Base-by-base conservation (phyloP, 306 rosid genomes). In the Notholithocarpus densiflorus region DNA sequence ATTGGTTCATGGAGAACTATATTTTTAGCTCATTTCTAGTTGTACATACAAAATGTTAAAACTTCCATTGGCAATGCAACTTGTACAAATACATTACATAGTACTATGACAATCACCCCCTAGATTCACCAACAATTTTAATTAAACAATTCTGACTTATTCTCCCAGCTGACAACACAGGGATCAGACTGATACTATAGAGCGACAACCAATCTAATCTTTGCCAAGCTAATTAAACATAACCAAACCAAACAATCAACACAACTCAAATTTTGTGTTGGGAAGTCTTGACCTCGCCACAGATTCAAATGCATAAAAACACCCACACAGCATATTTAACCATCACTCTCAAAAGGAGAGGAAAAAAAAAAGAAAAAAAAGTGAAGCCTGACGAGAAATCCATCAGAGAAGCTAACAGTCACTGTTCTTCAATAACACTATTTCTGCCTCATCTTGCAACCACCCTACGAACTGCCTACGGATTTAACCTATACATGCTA, bases 381-480 rank as follows among this genome's bases (percentile, higher is more conserved):
- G 24, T 5, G 11, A 40, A 24, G 73, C 60, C 69, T 74, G 27
- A 43, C 37, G 68, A 48, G 69, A 72, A 83, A 74, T 70, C 76
- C 70, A 9, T 21, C 3, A 17, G 71, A 60, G 77, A 68, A 56
- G 74, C 78, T 59, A 65, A 54, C 69, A 40, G 34, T 48, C 56
- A 26, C 57, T 20, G 62, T 19, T 24, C 74, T 73, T 73, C 71
- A 34, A 57, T 14, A 51, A 31, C 48, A 76, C 77, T 71, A 64
- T 75, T 62, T 73, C 83, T 82, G 85, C 72, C 84, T 74, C 82
- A 76, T 80, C 77, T 80, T 73, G 84, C 86, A 86, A 81, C 87
- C 82, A 73, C 84, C 96, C 89, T 86, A 90, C 82, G 78, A 81
- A 83, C 82, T 86, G 79, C 87, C 84, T 85, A 86, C 92, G 75